Evolutionary conservation across 495 filamentous ascomycete species (phyloP).

Genomic region (Pseudomonodictys pantanalensis): DNA sequence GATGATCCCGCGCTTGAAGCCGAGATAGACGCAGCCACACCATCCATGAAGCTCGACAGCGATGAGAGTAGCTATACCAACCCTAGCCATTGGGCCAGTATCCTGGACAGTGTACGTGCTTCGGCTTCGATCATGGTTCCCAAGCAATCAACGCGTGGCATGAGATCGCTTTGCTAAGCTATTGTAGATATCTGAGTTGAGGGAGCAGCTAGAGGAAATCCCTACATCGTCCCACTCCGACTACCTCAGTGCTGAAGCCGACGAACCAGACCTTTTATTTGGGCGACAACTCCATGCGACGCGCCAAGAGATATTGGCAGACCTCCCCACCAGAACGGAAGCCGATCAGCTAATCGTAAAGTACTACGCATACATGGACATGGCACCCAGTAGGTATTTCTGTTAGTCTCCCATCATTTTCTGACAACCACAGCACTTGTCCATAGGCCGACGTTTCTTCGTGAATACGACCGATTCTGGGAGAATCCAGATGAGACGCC

Average conservation of each 20-base stretch:
- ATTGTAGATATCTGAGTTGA: constrained; percentile 25
- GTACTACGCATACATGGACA: constrained; percentile 16
- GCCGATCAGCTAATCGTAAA: constrained; percentile 4
- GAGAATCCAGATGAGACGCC: constrained; percentile 9
- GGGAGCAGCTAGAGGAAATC: constrained; percentile 15
- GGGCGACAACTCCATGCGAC: constrained; percentile 15
- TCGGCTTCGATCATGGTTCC: background rate
- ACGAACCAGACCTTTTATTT: constrained; percentile 16
- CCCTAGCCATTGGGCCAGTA: constrained; percentile 21
- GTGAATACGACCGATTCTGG: constrained; percentile 23
- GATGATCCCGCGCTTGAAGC: background rate
- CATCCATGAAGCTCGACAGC: constrained; percentile 17
- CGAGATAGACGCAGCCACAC: constrained; percentile 1
- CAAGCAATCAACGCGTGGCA: background rate
- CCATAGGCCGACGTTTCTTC: constrained; percentile 21
- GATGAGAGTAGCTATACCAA: constrained; percentile 13
- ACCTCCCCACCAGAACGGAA: constrained; percentile 7
- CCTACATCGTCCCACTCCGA: background rate
- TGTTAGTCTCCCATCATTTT: background rate
- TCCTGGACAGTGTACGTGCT: constrained; percentile 15
- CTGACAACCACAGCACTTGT: constrained; percentile 1
- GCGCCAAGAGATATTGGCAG: constrained; percentile 3
- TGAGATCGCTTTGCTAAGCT: too few species aligned
- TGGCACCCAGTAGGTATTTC: constrained; percentile 6
- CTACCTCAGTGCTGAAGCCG: background rate